Evolutionary conservation across 2,329 filamentous ascomycete species (phyloP).

Genomic region (Epichloe scottii): DNA sequence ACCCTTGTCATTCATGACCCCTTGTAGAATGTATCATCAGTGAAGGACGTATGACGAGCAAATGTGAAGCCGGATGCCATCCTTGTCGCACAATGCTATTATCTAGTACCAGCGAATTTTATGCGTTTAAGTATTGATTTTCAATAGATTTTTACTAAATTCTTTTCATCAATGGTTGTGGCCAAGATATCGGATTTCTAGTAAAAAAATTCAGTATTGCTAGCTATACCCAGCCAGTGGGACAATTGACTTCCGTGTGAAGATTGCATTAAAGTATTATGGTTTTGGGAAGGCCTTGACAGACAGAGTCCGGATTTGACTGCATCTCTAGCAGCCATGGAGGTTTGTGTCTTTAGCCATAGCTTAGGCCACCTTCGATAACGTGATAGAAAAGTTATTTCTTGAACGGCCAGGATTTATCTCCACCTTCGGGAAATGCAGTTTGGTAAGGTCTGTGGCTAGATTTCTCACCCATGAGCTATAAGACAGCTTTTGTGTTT

Average conservation of each 20-base stretch:
- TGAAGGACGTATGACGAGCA: not conserved
- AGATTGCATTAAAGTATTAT: too few relatives aligned
- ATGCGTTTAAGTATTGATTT: too few relatives aligned
- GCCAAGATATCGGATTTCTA: too few relatives aligned
- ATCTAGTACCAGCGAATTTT: not conserved
- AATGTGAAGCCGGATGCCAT: not conserved
- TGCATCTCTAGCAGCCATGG: not conserved
- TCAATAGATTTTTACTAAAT: too few relatives aligned
- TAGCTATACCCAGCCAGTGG: too few relatives aligned
- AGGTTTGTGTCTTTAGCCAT: not conserved
- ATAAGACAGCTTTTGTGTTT: slow-evolving; percentile 75
- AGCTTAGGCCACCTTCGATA: slow-evolving; percentile 24
- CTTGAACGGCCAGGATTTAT: slow-evolving; percentile 60
- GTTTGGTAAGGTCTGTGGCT: slow-evolving; percentile 5
- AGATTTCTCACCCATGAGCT: slow-evolving; percentile 60
- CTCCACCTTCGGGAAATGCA: slow-evolving; percentile 49
- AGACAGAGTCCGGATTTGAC: not conserved
- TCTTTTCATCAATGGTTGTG: too few relatives aligned
- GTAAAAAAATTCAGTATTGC: too few relatives aligned
- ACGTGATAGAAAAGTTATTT: slow-evolving; percentile 83
- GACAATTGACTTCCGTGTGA: too few relatives aligned
- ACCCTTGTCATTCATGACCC: not conserved
- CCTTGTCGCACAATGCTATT: not conserved
- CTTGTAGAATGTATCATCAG: not conserved
- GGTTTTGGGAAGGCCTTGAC: not conserved